Evolutionary conservation across 352 stramenopile genomes (phyloP).

Genomic region (Pythium myriotylum): DNA sequence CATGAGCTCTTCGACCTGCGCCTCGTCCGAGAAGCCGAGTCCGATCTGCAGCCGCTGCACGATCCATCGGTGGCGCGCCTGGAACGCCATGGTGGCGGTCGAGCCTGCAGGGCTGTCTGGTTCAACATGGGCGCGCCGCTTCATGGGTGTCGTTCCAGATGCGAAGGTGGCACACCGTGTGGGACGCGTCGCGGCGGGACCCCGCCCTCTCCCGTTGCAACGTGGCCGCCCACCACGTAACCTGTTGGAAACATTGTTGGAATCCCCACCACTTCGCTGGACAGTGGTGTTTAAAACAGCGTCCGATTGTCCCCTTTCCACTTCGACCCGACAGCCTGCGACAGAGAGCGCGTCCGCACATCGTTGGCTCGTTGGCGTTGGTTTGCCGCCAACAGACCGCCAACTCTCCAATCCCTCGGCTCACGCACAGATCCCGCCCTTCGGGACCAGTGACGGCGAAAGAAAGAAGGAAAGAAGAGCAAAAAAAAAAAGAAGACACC

Average conservation of each 20-base stretch:
- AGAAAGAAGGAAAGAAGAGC: constrained; percentile 1
- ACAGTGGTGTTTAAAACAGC: background rate
- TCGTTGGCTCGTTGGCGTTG: constrained; percentile 1
- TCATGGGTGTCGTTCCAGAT: constrained; percentile 9
- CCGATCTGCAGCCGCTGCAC: constrained; percentile 79
- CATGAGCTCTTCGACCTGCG: constrained; percentile 78
- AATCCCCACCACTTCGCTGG: too few relatives aligned
- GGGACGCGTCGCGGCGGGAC: background rate
- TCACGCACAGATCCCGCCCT: too few relatives aligned
- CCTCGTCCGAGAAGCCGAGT: constrained; percentile 74
- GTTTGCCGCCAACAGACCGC: background rate
- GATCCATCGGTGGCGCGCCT: constrained; percentile 83
- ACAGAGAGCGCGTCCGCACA: background rate
- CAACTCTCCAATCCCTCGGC: constrained; percentile 3
- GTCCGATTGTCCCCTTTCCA: too few relatives aligned
- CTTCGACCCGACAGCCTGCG: constrained; percentile 8
- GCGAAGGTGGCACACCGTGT: background rate
- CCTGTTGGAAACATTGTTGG: background rate
- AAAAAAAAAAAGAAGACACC: constrained; percentile 11
- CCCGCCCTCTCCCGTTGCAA: constrained; percentile 1
- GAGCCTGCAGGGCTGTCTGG: constrained; percentile 1
- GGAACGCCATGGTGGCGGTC: constrained; percentile 66
- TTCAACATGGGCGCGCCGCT: constrained; percentile 18
- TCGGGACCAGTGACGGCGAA: background rate
- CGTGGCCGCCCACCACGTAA: too few relatives aligned